These are phyloP conservation scores for Suillus decipiens DNA, from an alignment of 768 basidiomycete species.

Conservation along the genomic window DNA sequence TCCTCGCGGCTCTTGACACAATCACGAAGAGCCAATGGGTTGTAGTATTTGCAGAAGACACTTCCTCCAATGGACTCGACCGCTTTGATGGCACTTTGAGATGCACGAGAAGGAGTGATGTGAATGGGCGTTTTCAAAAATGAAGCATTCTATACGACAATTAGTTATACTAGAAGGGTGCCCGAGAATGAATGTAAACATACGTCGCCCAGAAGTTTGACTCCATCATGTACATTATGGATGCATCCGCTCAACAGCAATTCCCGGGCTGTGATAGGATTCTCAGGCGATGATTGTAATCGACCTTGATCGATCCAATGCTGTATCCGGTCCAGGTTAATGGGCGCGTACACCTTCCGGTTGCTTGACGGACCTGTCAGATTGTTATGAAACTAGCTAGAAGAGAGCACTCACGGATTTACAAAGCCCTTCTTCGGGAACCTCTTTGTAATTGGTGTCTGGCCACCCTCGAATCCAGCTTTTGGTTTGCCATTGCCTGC, in stretches of 20 bases:
- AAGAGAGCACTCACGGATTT: constrained; percentile 68
- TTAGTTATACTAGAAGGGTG: not conserved
- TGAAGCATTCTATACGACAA: constrained; percentile 55
- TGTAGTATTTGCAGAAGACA: constrained; percentile 91
- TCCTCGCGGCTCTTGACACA: constrained; percentile 73
- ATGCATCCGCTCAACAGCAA: constrained; percentile 85
- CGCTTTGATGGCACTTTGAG: constrained; percentile 81
- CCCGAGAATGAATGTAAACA: constrained; percentile 28
- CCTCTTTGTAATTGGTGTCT: constrained; percentile 87
- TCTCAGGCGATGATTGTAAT: constrained; percentile 71
- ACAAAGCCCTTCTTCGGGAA: constrained; percentile 95
- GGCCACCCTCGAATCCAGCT: constrained; percentile 93
- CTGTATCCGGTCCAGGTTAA: constrained; percentile 88
- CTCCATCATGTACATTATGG: constrained; percentile 85
- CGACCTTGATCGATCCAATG: constrained; percentile 89
- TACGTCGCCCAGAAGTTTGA: constrained; percentile 89
- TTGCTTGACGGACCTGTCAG: constrained; percentile 48
- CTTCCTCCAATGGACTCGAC: constrained; percentile 82
- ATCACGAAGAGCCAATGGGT: constrained; percentile 79
- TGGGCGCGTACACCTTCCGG: constrained; percentile 72
- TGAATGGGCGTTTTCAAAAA: constrained; percentile 72
- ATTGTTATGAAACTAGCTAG: constrained; percentile 3
- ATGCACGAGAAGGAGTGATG: constrained; percentile 82
- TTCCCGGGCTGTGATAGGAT: constrained; percentile 87
- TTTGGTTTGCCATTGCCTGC: constrained; percentile 83